phyloP scores from a whole-genome alignment of 352 stramenopile genomes.

The Pythium insidiosum region DNA sequence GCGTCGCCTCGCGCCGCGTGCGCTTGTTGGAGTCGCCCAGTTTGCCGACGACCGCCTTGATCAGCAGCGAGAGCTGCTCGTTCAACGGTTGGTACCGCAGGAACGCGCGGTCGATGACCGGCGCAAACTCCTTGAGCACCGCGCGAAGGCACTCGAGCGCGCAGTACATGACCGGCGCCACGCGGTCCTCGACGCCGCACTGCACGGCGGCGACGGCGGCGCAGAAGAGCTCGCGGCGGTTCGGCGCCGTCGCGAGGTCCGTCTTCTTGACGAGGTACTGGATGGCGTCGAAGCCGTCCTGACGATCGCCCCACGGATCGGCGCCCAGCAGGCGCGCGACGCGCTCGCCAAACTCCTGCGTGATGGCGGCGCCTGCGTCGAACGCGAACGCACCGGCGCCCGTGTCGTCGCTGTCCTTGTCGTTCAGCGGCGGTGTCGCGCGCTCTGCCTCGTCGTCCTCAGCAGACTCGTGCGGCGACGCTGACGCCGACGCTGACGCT shows the following conservation, averaged over 20 bases:
- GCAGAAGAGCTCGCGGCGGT: slow-evolving; percentile 50
- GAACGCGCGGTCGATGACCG: slow-evolving; percentile 35
- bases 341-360: slow-evolving; percentile 54
- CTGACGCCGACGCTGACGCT: not conserved
- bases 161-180: slow-evolving; percentile 79
- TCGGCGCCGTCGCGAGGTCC: slow-evolving; percentile 27
- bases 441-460: slow-evolving; percentile 4
- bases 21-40: slow-evolving; percentile 77
- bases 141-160: slow-evolving; percentile 59
- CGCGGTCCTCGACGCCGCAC: slow-evolving; percentile 64
- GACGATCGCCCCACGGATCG: slow-evolving; percentile 71
- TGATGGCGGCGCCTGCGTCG: slow-evolving; percentile 63
- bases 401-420: not conserved
- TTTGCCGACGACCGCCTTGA: slow-evolving; percentile 46
- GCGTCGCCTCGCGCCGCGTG: slow-evolving; percentile 57
- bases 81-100: slow-evolving; percentile 35
- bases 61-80: slow-evolving; percentile 43
- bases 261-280: slow-evolving; percentile 56
- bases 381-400: slow-evolving; percentile 20
- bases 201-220: slow-evolving; percentile 58
- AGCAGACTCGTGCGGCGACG: not conserved
- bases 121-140: slow-evolving; percentile 58
- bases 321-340: slow-evolving; percentile 54
- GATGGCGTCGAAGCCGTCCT: slow-evolving; percentile 75
- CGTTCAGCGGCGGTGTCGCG: not conserved